Percentiles rank a stretch among this genome's conserved stretches.
Evolutionary conservation across 257 asterid genomes (phyloP).

Genomic region (Fraxinus americana): DNA sequence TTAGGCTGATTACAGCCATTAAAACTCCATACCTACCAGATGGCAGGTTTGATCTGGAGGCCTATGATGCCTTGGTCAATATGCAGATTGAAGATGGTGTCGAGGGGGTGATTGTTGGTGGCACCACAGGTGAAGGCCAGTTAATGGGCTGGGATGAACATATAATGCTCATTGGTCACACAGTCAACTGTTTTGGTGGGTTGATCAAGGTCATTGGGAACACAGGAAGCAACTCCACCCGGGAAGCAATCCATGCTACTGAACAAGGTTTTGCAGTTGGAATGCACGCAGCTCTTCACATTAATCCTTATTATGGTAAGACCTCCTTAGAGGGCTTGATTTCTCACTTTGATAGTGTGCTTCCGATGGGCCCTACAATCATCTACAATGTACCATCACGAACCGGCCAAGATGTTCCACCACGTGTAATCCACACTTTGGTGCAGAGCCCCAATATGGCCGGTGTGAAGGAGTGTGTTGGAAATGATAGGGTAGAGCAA

Average conservation of each 20-base stretch:
- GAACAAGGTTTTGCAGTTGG: conserved; percentile 97
- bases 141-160: conserved; percentile 94
- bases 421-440: conserved; percentile 44
- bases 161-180: conserved; percentile 89
- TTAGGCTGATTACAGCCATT: conserved; percentile 75
- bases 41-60: conserved; percentile 88
- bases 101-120: conserved; percentile 86
- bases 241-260: conserved; percentile 87
- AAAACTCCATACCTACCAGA: conserved; percentile 88
- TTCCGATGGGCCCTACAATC: conserved; percentile 89
- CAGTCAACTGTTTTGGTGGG: conserved; percentile 83
- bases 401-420: conserved; percentile 83
- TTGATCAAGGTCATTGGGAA: conserved; percentile 84
- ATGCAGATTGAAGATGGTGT: conserved; percentile 76
- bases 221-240: conserved; percentile 90
- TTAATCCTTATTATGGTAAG: conserved; percentile 89
- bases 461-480: conserved; percentile 83
- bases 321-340: conserved; percentile 77
- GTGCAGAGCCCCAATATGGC: conserved; percentile 67
- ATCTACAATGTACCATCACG: conserved; percentile 87
- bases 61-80: conserved; percentile 69
- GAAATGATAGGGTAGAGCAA: conserved; percentile 63
- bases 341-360: conserved; percentile 70
- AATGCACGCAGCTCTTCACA: conserved; percentile 92
- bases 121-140: conserved; percentile 94